Evolutionary conservation across 768 basidiomycete genomes (phyloP).

Genomic region (Porphyrellus cyaneotinctus): DNA sequence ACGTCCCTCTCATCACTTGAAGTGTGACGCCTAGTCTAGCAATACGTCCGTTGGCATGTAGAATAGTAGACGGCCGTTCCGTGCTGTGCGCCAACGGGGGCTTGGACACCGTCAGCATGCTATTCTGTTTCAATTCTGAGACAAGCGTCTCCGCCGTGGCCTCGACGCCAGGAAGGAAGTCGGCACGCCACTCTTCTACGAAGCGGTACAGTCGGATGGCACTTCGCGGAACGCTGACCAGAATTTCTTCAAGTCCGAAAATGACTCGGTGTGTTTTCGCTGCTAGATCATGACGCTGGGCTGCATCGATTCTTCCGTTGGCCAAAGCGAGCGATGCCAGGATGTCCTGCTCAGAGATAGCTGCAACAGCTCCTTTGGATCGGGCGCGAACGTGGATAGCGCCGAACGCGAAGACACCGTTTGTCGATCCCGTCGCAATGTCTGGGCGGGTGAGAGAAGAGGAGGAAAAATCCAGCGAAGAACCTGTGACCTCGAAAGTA

Average conservation of each 20-base stretch:
- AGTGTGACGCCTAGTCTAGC: slow-evolving; percentile 54
- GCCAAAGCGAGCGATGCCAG: slow-evolving; percentile 57
- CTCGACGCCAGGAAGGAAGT: slow-evolving; percentile 74
- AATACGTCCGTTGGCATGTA: slow-evolving; percentile 54
- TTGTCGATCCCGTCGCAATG: slow-evolving; percentile 39
- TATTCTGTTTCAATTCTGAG: slow-evolving; percentile 53
- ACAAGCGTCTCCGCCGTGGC: slow-evolving; percentile 60
- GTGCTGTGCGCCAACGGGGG: slow-evolving; percentile 24
- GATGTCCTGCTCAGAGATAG: slow-evolving; percentile 45
- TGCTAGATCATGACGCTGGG: slow-evolving; percentile 44
- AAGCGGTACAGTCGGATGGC: slow-evolving; percentile 76
- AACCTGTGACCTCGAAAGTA: slow-evolving; percentile 54
- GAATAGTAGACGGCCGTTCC: slow-evolving; percentile 13
- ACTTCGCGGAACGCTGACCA: slow-evolving; percentile 71
- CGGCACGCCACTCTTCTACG: slow-evolving; percentile 76
- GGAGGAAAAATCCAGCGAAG: slow-evolving; percentile 24
- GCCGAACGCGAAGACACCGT: slow-evolving; percentile 46
- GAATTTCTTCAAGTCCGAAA: slow-evolving; percentile 42
- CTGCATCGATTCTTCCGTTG: slow-evolving; percentile 42
- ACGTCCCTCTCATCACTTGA: slow-evolving; percentile 86
- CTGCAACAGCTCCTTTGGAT: slow-evolving; percentile 40
- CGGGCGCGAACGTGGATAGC: slow-evolving; percentile 56
- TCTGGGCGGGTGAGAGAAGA: slow-evolving; percentile 14
- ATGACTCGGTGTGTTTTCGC: slow-evolving; percentile 41
- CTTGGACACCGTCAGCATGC: slow-evolving; percentile 31